phyloP scores from a whole-genome alignment of 805 yeast genomes.

The Myxozyma geophila region DNA sequence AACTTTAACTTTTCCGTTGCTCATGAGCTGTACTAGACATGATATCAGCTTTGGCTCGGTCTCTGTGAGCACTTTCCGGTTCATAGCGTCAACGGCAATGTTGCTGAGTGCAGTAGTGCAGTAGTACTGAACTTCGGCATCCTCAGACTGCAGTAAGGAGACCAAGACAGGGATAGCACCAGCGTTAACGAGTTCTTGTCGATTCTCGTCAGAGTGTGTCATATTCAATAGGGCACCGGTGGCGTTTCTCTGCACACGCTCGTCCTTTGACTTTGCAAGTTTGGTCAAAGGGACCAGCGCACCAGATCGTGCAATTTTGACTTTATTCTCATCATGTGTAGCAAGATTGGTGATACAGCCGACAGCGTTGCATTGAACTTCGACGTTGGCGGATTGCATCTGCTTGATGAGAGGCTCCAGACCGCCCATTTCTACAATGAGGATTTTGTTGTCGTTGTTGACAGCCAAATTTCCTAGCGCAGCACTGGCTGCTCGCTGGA shows the following conservation, averaged over 20 bases:
- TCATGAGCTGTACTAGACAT: conserved; percentile 89
- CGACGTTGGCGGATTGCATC: conserved; percentile 96
- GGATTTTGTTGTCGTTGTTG: conserved; percentile 87
- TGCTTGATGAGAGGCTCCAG: conserved; percentile 94
- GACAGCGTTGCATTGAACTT: conserved; percentile 98
- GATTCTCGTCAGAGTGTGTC: conserved; percentile 97
- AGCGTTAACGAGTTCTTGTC: conserved; percentile 95
- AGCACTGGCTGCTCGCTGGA: conserved; percentile 98
- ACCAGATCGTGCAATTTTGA: conserved; percentile 94
- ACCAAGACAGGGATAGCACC: conserved; percentile 98
- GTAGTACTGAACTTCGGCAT: conserved; percentile 96
- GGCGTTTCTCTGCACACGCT: conserved; percentile 96
- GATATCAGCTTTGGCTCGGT: conserved; percentile 91
- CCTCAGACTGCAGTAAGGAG: conserved; percentile 78
- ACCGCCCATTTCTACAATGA: conserved; percentile 98
- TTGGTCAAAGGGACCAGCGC: conserved; percentile 93
- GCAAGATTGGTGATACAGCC: conserved; percentile 98
- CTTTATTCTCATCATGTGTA: conserved; percentile 95
- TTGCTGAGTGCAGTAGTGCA: conserved; percentile 97
- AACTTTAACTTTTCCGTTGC: conserved; percentile 88
- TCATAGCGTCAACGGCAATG: conserved; percentile 93
- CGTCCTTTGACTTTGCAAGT: conserved; percentile 90
- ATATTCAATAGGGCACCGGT: conserved; percentile 96
- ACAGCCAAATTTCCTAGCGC: conserved; percentile 98
- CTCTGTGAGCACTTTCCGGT: conserved; percentile 83